Evolutionary conservation across 257 asterid species (phyloP), one percentile per base, ranked within the genome.

Genomic region (Nicotiana paniculata): DNA sequence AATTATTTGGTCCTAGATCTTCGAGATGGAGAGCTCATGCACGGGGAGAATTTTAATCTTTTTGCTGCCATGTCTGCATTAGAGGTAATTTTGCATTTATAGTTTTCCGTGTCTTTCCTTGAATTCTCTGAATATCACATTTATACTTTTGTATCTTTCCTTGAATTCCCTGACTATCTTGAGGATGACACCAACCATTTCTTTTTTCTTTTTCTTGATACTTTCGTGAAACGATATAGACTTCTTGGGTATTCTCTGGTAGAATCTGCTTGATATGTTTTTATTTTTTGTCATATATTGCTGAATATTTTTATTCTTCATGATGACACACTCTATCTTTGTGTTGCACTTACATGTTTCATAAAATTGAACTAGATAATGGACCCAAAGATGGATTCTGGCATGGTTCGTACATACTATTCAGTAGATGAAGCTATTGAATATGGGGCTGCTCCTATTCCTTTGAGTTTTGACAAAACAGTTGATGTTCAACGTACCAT

Each of bases 351-450:
- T 51, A 80, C 75, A 80, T 80, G n/a, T 30, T 18, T 75, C 69
- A 28, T 82, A 58, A 82, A 70, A 88, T 80, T 85, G 84, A 53
- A 81, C 76, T 82, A 96, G 99, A 94, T 96, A 86, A 96, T 96
- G 99, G 99, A 96, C 87, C 98, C 98, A 76, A 94, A 96, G 97
- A 96, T 96, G 99, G 99, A 96, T 88, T 96, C 99, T 67, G 99
- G 99, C 78, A 96, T 96, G 86, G 97, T 96, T 74, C 90, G 97
- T 61, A 91, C 98, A 72, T 96, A 91, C 86, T 94, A 85, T 85
- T 96, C 99, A 51, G 91, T 96, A 84, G 98, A 94, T 66, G 99
- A 96, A 90, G 98, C 99, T 88, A 94, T 96, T 80, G 98, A 96
- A 82, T 89, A 88, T 84, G 98, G 97, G 83, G 99, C 97, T 83